These are phyloP conservation scores for Saturnispora gosingensis DNA, from an alignment of 805 yeast species.

Conservation along the genomic window DNA sequence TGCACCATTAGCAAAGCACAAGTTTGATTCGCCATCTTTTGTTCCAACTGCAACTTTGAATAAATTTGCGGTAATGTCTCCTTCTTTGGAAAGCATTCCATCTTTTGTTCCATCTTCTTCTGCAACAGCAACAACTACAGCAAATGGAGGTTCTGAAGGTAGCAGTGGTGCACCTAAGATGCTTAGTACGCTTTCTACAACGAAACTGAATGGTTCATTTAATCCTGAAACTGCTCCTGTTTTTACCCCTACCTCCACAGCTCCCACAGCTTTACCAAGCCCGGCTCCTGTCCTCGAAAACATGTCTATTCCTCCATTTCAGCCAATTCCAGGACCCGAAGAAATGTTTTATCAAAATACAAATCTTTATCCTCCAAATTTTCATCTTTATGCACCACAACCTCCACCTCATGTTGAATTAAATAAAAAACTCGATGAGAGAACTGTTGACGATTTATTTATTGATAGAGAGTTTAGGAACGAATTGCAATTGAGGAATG, in stretches of 20 bases:
- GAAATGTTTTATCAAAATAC: conserved; percentile 28
- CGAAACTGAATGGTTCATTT: conserved; percentile 10
- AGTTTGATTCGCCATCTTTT: conserved; percentile 46
- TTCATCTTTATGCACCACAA: conserved; percentile 83
- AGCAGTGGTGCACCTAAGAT: background rate
- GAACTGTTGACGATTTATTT: conserved; percentile 60
- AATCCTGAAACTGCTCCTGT: conserved; percentile 27
- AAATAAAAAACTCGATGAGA: conserved; percentile 60
- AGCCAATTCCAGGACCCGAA: conserved; percentile 13
- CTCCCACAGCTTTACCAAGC: conserved; percentile 32
- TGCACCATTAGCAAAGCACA: conserved; percentile 28
- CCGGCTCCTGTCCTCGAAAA: conserved; percentile 21
- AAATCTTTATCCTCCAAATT: conserved; percentile 50
- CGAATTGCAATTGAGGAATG: conserved; percentile 60
- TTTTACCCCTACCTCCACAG: conserved; percentile 24
- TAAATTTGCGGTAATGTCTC: conserved; percentile 40
- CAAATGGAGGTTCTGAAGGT: background rate
- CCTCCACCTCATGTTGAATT: conserved; percentile 66
- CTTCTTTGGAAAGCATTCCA: conserved; percentile 39
- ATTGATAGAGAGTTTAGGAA: conserved; percentile 67
- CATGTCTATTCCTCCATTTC: conserved; percentile 4
- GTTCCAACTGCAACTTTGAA: conserved; percentile 32
- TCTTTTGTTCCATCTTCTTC: conserved; percentile 36
- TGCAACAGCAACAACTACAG: conserved; percentile 6
- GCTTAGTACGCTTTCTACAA: background rate